These are phyloP conservation scores for Podosphaera fusca DNA, from an alignment of 2,329 filamentous ascomycete species.

Conservation along the genomic window DNA sequence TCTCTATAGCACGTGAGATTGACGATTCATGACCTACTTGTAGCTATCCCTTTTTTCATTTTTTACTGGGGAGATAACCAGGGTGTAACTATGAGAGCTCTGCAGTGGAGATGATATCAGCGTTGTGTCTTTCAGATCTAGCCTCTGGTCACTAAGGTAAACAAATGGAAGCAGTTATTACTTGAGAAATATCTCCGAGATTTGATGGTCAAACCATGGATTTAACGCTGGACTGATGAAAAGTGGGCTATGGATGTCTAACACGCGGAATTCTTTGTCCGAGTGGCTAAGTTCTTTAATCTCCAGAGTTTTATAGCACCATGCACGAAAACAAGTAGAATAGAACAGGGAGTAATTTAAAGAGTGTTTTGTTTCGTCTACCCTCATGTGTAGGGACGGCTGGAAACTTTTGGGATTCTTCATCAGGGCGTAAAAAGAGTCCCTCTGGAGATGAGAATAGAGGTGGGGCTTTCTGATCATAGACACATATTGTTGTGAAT, in stretches of 20 bases:
- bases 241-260: neutral
- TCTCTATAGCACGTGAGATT: neutral
- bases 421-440: neutral
- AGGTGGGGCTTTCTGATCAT: neutral
- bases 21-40: neutral
- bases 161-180: neutral
- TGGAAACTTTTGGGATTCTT: neutral
- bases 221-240: neutral
- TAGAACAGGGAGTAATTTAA: neutral
- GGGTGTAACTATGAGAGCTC: neutral
- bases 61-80: neutral
- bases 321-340: neutral
- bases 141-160: neutral
- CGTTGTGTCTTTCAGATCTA: neutral
- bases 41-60: neutral
- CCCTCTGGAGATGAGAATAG: neutral
- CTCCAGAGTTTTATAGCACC: neutral
- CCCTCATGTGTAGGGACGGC: neutral
- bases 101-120: neutral
- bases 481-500: neutral
- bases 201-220: too few species aligned
- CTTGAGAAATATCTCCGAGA: neutral
- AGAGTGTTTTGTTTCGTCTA: neutral
- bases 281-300: neutral
- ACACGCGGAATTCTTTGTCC: neutral